A percentile compares a stretch with the other conserved stretches of the same genome.
Evolutionary conservation across 768 basidiomycete species (phyloP).

Genomic region (Pulveroboletus sp.): DNA sequence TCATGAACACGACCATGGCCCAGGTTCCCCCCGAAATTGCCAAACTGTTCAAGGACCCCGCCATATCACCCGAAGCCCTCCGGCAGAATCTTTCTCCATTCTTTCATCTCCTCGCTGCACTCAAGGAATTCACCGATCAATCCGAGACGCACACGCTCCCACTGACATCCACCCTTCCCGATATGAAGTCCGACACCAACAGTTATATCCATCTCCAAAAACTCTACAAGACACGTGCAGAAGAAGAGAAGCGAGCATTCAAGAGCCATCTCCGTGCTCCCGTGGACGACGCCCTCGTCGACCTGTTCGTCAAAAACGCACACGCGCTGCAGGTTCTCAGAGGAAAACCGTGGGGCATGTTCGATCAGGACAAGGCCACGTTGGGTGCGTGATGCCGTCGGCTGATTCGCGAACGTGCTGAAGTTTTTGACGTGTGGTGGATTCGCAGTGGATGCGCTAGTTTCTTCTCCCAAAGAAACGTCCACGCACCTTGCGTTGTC

Average conservation of each 20-base stretch:
- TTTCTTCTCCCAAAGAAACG: conserved; percentile 47
- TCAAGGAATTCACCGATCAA: conserved; percentile 57
- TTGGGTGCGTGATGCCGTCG: conserved; percentile 39
- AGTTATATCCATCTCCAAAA: conserved; percentile 82
- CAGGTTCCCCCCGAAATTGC: conserved; percentile 66
- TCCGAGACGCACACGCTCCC: conserved; percentile 64
- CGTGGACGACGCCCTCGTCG: conserved; percentile 51
- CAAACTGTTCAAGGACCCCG: conserved; percentile 58
- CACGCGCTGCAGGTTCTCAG: conserved; percentile 66
- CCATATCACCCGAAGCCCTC: conserved; percentile 39
- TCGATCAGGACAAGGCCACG: conserved; percentile 45
- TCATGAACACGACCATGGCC: background rate
- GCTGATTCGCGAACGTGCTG: background rate
- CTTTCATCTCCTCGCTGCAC: conserved; percentile 72
- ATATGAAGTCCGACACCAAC: conserved; percentile 90
- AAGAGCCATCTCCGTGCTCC: conserved; percentile 43
- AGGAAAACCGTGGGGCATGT: conserved; percentile 56
- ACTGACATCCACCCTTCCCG: conserved; percentile 81
- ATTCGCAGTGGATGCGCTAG: conserved; percentile 38
- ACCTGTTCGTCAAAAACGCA: conserved; percentile 75
- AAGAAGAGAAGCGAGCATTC: conserved; percentile 58
- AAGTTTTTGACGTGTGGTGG: conserved; percentile 4
- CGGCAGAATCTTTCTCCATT: conserved; percentile 57
- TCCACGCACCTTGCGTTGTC: conserved; percentile 73
- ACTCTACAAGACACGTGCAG: conserved; percentile 75